Evolutionary conservation across 2,329 filamentous ascomycete species (phyloP).

Genomic region (Trichoderma sp.): DNA sequence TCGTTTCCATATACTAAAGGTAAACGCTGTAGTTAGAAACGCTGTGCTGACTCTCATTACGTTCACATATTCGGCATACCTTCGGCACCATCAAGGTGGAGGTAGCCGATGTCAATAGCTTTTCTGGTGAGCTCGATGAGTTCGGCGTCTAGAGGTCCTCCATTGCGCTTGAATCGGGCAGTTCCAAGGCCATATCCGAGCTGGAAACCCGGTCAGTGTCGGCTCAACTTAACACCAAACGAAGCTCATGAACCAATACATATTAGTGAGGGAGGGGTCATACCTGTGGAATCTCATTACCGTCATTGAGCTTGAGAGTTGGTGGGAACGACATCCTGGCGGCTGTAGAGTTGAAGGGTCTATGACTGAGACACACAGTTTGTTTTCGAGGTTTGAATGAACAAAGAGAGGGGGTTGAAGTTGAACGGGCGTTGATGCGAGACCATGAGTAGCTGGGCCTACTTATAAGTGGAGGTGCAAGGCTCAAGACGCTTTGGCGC

Average conservation of each 20-base stretch:
- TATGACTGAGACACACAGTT: neutral
- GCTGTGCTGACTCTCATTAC: neutral
- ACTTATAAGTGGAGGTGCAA: slow-evolving; percentile 16
- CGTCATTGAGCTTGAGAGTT: slow-evolving; percentile 68
- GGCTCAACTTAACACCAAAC: neutral
- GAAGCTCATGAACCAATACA: neutral
- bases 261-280: slow-evolving; percentile 20
- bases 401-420: neutral
- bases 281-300: slow-evolving; percentile 68
- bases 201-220: slow-evolving; percentile 36
- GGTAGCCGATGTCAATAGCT: slow-evolving; percentile 67
- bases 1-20: slow-evolving; percentile 61
- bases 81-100: slow-evolving; percentile 73
- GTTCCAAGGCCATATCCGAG: slow-evolving; percentile 72
- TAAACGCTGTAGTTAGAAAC: neutral
- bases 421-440: neutral
- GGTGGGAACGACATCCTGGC: slow-evolving; percentile 15
- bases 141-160: slow-evolving; percentile 53
- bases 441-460: neutral
- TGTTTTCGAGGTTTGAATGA: neutral
- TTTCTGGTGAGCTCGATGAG: slow-evolving; percentile 50
- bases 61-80: slow-evolving; percentile 37
- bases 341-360: neutral
- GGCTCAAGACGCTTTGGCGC: slow-evolving; percentile 10
- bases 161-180: slow-evolving; percentile 52